Evolutionary conservation across 306 rosid genomes (phyloP).

Genomic region (Vigna nakashimae): DNA sequence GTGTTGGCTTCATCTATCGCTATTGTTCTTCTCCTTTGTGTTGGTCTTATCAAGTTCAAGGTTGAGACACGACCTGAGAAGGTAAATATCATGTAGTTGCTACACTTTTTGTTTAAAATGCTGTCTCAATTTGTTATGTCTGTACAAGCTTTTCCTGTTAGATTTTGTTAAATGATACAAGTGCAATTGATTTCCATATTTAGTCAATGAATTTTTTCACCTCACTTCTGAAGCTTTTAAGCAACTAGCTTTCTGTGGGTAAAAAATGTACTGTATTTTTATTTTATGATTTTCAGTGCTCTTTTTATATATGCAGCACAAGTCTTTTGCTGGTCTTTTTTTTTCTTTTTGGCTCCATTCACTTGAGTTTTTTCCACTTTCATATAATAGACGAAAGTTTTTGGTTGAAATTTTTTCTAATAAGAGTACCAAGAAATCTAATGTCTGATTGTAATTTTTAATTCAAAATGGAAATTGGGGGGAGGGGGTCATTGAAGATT

Average conservation of each 20-base stretch:
- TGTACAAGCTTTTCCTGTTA: constrained; percentile 26
- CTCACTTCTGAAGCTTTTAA: constrained; percentile 26
- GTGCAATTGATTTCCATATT: constrained; percentile 16
- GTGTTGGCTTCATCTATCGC: constrained; percentile 79
- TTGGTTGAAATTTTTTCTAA: too few species aligned
- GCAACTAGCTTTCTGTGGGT: constrained; percentile 22
- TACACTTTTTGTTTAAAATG: constrained; percentile 29
- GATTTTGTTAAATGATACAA: constrained; percentile 20
- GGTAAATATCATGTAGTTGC: constrained; percentile 52
- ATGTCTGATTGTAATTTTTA: too few species aligned
- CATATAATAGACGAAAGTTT: too few species aligned
- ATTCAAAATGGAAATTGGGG: too few species aligned
- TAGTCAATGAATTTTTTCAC: constrained; percentile 18
- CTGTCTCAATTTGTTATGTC: constrained; percentile 19
- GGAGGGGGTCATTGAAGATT: neutral
- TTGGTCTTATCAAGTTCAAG: constrained; percentile 87
- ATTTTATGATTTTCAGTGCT: constrained; percentile 1
- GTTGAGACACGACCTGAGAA: constrained; percentile 98
- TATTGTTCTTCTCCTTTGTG: constrained; percentile 79
- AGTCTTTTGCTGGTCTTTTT: neutral
- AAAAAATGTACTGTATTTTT: neutral
- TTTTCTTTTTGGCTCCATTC: neutral
- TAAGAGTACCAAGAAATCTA: too few species aligned
- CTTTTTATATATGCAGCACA: constrained; percentile 28
- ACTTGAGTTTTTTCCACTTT: constrained; percentile 6